Conservation (phyloP, 306 rosid genomes). For the Fragaria iinumae region DNA sequence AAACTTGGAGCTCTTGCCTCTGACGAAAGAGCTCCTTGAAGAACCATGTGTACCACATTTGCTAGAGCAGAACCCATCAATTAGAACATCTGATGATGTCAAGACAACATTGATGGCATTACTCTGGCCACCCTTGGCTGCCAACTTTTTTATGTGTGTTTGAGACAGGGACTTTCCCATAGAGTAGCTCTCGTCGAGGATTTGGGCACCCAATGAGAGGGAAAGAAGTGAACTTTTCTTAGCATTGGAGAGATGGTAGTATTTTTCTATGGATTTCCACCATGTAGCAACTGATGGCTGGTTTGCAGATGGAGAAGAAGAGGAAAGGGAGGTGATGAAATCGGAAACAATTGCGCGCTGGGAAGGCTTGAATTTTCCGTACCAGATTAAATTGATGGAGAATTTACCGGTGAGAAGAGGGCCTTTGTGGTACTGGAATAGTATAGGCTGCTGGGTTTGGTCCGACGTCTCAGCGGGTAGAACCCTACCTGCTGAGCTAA, state of each 20-base stretch:
- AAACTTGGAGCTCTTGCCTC: conserved; percentile 31
- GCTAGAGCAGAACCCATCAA: conserved; percentile 58
- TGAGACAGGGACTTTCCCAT: conserved; percentile 53
- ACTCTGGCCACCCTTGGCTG: conserved; percentile 38
- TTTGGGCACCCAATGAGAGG: conserved; percentile 41
- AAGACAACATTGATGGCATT: conserved; percentile 51
- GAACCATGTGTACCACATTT: conserved; percentile 55
- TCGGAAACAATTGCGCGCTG: conserved; percentile 59
- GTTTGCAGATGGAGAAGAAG: conserved; percentile 10
- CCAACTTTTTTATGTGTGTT: conserved; percentile 34
- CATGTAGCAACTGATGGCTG: conserved; percentile 57
- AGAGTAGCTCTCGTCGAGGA: conserved; percentile 34
- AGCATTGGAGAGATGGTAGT: conserved; percentile 30
- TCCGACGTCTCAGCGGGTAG: conserved; percentile 26
- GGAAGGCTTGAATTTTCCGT: conserved; percentile 64
- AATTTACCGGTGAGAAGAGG: conserved; percentile 52
- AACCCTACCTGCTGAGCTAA: conserved; percentile 41
- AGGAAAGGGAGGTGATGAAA: conserved; percentile 57
- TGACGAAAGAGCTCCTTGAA: not conserved
- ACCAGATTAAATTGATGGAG: conserved; percentile 69
- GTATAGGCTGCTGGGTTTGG: conserved; percentile 31
- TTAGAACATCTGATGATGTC: conserved; percentile 47
- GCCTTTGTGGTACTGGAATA: conserved; percentile 75
- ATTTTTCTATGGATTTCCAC: conserved; percentile 48
- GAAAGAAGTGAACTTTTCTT: conserved; percentile 23